These are phyloP conservation scores for Sporobolus alterniflorus DNA, from an alignment of 202 grass and related monocot species.

Conservation along the genomic window DNA sequence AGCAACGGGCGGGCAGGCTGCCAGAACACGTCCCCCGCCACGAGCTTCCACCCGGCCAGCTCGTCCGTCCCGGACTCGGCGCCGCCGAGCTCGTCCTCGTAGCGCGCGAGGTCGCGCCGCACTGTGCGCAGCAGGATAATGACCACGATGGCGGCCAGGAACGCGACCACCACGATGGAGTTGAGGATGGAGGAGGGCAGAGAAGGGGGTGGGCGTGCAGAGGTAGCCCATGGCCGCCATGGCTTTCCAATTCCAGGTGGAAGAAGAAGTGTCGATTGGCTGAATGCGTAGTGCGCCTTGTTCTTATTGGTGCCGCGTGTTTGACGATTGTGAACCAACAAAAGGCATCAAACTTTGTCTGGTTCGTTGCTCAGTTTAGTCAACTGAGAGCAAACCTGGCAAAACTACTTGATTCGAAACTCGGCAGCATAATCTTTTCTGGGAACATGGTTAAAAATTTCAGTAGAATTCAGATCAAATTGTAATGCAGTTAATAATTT, in stretches of 20 bases:
- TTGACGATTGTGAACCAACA: slow-evolving; percentile 36
- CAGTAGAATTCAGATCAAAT: too few relatives aligned
- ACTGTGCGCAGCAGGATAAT: slow-evolving; percentile 54
- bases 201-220: not conserved
- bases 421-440: too few relatives aligned
- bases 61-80: slow-evolving; percentile 7
- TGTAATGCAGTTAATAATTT: too few relatives aligned
- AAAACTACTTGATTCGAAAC: too few relatives aligned
- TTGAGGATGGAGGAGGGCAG: slow-evolving; percentile 51
- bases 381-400: not conserved
- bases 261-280: not conserved
- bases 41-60: slow-evolving; percentile 50
- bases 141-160: slow-evolving; percentile 51
- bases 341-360: not conserved
- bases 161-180: slow-evolving; percentile 50
- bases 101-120: slow-evolving; percentile 51
- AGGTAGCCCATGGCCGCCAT: slow-evolving; percentile 11
- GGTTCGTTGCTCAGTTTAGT: not conserved
- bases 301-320: not conserved
- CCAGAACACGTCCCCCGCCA: slow-evolving; percentile 42
- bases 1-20: slow-evolving; percentile 35
- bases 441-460: too few relatives aligned
- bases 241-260: not conserved
- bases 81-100: slow-evolving; percentile 42
- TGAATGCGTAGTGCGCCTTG: not conserved